Evolutionary conservation across 257 asterid genomes (phyloP), one percentile per base, ranked within the genome.

Genomic region (Mitragyna speciosa): DNA sequence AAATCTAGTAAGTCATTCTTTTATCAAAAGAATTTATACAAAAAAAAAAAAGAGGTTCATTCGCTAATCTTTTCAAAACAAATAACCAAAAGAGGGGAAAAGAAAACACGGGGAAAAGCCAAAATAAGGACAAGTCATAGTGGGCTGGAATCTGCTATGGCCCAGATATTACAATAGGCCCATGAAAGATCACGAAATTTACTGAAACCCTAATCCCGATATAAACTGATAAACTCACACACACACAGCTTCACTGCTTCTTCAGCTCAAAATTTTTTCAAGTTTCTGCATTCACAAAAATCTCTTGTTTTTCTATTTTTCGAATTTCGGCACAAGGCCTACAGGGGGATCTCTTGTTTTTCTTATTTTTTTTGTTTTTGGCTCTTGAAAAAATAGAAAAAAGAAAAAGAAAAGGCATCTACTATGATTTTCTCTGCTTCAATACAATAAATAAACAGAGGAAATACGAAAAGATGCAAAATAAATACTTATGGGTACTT

Each of bases 401-500:
- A 19, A 0, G 6, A 4, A 19, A 19, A 19, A 7, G 20, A 7
- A 22, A 63, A 36, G 28, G 94, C 94, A 88, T 90, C 87, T 10
- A 28, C 79, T 78, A 64, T 86, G 86, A 87, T 66, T 87, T 83
- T 68, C 85, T 86, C 90, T 81, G 87, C 70, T 80, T 86, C 31
- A 33, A 74, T 28, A 6, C n/a, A 66, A 2, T 30, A 52, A 54
- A 68, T 52, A 49, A 36, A 66, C 89, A 75, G 89, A 81, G 87
- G 61, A 84, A 84, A 79, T 75, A 73, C 83, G 83, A 36, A 84
- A 51, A 24, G 89, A 88, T 90, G 97, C 93, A 19, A 92, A 63
- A 90, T 83, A 5, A 83, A 83, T 3, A 0, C 39, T 12, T 16
- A 20, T 5, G 79, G 79, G 87, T 73, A 82, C 92, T 72, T 86